phyloP scores from a whole-genome alignment of 176 grass and related monocot species.

The Ampelocalamus luodianensis region DNA sequence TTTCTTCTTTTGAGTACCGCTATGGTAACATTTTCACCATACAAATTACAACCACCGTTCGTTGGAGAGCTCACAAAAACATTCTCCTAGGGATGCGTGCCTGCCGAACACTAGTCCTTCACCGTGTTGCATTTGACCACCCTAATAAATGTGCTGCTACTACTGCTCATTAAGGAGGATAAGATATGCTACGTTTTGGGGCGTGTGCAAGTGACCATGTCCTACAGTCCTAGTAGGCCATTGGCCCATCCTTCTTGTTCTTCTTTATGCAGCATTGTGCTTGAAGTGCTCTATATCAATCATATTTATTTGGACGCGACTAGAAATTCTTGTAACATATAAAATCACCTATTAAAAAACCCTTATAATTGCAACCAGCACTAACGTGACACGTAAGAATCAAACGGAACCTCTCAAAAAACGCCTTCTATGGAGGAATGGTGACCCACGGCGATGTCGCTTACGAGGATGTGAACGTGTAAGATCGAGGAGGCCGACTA shows the following conservation, averaged over 20 bases:
- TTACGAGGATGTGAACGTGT: too few species aligned
- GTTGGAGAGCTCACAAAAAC: constrained; percentile 37
- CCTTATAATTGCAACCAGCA: too few species aligned
- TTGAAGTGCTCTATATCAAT: background rate
- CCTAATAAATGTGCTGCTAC: constrained; percentile 31
- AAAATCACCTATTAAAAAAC: too few species aligned
- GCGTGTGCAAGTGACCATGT: constrained; percentile 44
- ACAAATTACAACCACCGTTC: background rate
- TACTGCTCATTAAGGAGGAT: constrained; percentile 30
- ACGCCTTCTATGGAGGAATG: too few species aligned
- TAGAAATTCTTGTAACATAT: too few species aligned
- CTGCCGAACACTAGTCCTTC: background rate
- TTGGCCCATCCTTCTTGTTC: constrained; percentile 15
- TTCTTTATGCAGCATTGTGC: background rate
- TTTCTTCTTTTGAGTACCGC: background rate
- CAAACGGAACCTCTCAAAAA: too few species aligned
- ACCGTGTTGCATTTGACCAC: constrained; percentile 33
- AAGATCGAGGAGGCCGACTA: too few species aligned
- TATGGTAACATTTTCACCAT: background rate
- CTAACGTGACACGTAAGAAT: too few species aligned
- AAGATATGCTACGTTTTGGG: constrained; percentile 45
- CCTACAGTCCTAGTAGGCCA: constrained; percentile 31
- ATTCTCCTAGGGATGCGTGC: constrained; percentile 55
- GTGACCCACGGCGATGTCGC: too few species aligned
- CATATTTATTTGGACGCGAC: too few species aligned